Base-by-base conservation (phyloP, 441 rosid genomes). In the Dalechampia spathulata region DNA sequence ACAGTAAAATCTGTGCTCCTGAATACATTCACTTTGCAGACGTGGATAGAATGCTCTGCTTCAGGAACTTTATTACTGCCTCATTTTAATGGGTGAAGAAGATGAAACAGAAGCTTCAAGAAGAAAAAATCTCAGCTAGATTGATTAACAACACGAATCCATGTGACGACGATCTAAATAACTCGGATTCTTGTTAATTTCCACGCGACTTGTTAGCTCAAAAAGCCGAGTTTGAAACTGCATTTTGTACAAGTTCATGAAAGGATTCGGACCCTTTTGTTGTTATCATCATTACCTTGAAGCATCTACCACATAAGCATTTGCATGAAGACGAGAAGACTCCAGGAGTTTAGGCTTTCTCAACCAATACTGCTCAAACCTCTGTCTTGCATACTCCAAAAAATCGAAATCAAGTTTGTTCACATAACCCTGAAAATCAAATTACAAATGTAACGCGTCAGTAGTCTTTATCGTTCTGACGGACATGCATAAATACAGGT, bases 361-460 rank as follows among this genome's bases (percentile, higher is more conserved):
- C 58, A 72, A 63, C 96, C 93, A 70, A 60, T 87, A 93, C 71
- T 87, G 99, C 61, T 57, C 66, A 64, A 90, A 82, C 64, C 97
- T 84, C 82, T 93, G 97, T 77, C 90, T 79, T 13, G 96, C 97
- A 55, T 93, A 93, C 68, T 81, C 96, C 73, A 15, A 69, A 68
- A 80, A 90, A 59, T 93, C 76, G 3, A 92, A 92, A 17, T 89
- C 97, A 32, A 90, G 78, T 56, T 72, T 79, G 76, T 80, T 87
- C 26, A 85, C 87, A 56, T 85, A 64, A 7, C 74, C 83, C 98
- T 90, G 90, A 50, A 50, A 60, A 9, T 14, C 13, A 7, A 6
- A 30, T 4, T 2, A 3, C 25, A 26, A 23, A 26, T 17, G 36
- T 14, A 17, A 28, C 7, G 17, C 14, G 8, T 14, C 16, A 21